Evolutionary conservation across 1,139 yeast genomes (phyloP).

Genomic region (Taiozyma sp.): DNA sequence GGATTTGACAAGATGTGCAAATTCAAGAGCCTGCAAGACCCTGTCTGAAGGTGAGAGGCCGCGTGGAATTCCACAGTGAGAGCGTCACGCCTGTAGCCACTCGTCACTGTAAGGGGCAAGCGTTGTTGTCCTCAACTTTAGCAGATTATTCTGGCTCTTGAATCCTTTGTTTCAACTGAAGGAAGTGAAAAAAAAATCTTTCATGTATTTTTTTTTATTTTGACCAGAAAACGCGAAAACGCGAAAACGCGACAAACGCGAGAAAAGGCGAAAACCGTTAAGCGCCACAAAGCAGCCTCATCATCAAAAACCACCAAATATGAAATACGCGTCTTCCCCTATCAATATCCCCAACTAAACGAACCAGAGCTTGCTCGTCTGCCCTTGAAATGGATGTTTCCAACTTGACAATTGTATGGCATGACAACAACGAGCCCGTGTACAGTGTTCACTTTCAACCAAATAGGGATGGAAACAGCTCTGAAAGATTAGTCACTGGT

Average conservation of each 20-base stretch:
- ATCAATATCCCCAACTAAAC: neutral
- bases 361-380: neutral
- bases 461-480: conserved; percentile 15
- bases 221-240: neutral
- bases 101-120: neutral
- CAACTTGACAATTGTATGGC: conserved; percentile 46
- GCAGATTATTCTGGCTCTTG: neutral
- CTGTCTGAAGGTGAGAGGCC: neutral
- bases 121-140: neutral
- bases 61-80: neutral
- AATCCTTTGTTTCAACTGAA: neutral
- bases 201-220: neutral
- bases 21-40: neutral
- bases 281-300: neutral
- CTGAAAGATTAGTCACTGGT: conserved; percentile 69
- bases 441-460: conserved; percentile 83
- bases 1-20: conserved; percentile 28
- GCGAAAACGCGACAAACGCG: neutral
- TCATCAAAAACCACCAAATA: neutral
- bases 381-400: conserved; percentile 6
- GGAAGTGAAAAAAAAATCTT: neutral
- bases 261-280: neutral
- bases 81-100: neutral
- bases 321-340: neutral
- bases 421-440: conserved; percentile 75